Evolutionary conservation across 352 stramenopile species (phyloP).

Genomic region (Aphanomyces euteiches): DNA sequence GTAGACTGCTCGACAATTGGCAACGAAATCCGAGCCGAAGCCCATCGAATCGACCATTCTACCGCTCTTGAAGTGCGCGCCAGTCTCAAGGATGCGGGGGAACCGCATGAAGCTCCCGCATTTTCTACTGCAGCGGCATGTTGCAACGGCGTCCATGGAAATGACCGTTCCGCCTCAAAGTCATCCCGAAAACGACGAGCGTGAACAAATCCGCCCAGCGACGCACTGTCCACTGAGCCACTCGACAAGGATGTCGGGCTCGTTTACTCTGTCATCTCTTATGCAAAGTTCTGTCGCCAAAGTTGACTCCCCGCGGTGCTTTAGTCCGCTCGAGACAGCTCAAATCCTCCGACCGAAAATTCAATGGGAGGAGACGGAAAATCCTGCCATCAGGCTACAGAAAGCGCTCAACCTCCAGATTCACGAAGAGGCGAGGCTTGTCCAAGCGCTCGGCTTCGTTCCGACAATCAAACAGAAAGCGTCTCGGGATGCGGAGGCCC

Average conservation of each 20-base stretch:
- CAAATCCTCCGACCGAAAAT: conserved; percentile 6
- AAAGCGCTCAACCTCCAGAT: conserved; percentile 2
- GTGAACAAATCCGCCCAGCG: too few species aligned
- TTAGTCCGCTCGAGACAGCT: conserved; percentile 5
- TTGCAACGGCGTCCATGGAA: neutral
- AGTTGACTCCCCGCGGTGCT: neutral
- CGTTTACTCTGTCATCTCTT: neutral
- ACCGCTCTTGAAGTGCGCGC: conserved; percentile 26
- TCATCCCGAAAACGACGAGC: too few species aligned
- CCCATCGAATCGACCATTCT: conserved; percentile 5
- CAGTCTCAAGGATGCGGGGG: neutral
- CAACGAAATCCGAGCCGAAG: conserved; percentile 5
- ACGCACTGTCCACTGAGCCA: too few species aligned
- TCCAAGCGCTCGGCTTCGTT: neutral
- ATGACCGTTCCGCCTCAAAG: neutral
- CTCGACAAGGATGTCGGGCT: neutral
- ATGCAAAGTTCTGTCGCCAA: neutral
- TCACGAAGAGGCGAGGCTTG: neutral
- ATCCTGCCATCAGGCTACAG: neutral
- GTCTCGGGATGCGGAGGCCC: neutral
- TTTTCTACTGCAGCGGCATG: conserved; percentile 21
- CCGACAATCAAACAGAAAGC: neutral
- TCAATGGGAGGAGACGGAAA: conserved; percentile 4
- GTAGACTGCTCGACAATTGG: conserved; percentile 18
- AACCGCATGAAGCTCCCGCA: conserved; percentile 22